Evolutionary conservation across 768 basidiomycete species (phyloP).

Genomic region (Boletus barrowsii): DNA sequence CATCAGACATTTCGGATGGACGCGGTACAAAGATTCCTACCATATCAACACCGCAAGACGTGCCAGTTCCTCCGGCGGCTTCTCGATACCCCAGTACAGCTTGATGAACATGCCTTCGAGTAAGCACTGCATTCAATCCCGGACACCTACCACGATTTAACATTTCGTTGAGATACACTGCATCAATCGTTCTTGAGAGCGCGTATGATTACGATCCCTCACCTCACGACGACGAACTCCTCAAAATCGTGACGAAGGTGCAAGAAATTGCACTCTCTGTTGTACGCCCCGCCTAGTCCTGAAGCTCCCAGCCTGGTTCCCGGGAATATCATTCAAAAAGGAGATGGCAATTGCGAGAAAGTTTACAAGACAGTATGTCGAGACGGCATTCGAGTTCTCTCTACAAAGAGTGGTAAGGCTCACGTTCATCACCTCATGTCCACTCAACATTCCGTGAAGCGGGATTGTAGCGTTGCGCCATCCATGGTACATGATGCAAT

Average conservation of each 20-base stretch:
- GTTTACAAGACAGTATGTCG: conserved; percentile 1
- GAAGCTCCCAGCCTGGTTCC: conserved; percentile 15
- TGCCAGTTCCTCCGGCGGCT: conserved; percentile 32
- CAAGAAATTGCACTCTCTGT: not conserved
- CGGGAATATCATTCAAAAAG: conserved; percentile 3
- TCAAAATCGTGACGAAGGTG: not conserved
- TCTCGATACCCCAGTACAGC: conserved; percentile 28
- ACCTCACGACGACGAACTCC: conserved; percentile 4
- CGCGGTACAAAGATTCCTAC: conserved; percentile 21
- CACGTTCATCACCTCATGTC: not conserved
- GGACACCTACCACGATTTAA: not conserved
- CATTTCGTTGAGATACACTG: conserved; percentile 1
- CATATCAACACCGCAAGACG: conserved; percentile 26
- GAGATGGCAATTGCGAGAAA: not conserved
- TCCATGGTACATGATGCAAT: not conserved
- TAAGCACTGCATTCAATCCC: too few species aligned
- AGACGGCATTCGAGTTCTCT: conserved; percentile 4
- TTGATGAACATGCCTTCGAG: not conserved
- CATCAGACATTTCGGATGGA: conserved; percentile 18
- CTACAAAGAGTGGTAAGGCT: conserved; percentile 1
- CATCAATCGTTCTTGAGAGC: conserved; percentile 2
- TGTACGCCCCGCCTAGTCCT: conserved; percentile 10
- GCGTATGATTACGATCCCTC: conserved; percentile 10
- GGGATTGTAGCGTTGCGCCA: not conserved
- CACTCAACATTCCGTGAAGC: not conserved